Percentiles rank a stretch among this genome's conserved stretches.
These are phyloP conservation scores for Penicillium nordicum DNA, from an alignment of 2,329 filamentous ascomycete genomes.

Conservation along the genomic window DNA sequence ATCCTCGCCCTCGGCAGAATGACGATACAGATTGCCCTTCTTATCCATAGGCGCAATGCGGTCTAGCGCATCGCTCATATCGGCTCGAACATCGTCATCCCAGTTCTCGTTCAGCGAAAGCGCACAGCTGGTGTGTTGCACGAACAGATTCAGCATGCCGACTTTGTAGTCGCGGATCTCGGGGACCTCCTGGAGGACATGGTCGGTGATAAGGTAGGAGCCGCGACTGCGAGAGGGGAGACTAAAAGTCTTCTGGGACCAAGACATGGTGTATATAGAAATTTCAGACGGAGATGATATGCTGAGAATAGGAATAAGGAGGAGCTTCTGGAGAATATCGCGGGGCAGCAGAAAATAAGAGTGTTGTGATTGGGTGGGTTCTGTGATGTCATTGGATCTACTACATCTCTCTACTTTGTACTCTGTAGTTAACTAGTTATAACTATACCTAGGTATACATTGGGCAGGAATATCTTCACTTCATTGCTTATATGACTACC, in stretches of 20 bases:
- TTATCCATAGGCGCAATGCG: constrained; percentile 80
- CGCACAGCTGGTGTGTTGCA: constrained; percentile 93
- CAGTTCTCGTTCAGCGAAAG: constrained; percentile 91
- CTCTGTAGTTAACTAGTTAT: neutral
- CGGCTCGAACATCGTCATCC: constrained; percentile 77
- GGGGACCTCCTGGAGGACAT: constrained; percentile 67
- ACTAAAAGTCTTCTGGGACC: constrained; percentile 80
- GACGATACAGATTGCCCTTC: constrained; percentile 74
- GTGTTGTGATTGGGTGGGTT: constrained; percentile 47
- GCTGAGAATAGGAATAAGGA: constrained; percentile 19
- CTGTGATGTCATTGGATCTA: constrained; percentile 30
- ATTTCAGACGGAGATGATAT: constrained; percentile 13
- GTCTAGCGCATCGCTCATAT: constrained; percentile 94
- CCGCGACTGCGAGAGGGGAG: constrained; percentile 75
- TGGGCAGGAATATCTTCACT: neutral
- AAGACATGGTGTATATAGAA: constrained; percentile 51
- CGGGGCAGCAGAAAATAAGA: constrained; percentile 38
- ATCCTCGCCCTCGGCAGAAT: constrained; percentile 81
- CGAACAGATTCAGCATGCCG: constrained; percentile 81
- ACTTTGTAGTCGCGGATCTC: constrained; percentile 81
- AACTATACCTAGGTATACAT: neutral
- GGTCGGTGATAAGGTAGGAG: constrained; percentile 83
- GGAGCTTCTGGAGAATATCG: neutral
- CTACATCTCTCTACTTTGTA: neutral
- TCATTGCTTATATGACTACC: neutral